Conservation (phyloP, 306 rosid genomes). For the Inga oerstediana region DNA sequence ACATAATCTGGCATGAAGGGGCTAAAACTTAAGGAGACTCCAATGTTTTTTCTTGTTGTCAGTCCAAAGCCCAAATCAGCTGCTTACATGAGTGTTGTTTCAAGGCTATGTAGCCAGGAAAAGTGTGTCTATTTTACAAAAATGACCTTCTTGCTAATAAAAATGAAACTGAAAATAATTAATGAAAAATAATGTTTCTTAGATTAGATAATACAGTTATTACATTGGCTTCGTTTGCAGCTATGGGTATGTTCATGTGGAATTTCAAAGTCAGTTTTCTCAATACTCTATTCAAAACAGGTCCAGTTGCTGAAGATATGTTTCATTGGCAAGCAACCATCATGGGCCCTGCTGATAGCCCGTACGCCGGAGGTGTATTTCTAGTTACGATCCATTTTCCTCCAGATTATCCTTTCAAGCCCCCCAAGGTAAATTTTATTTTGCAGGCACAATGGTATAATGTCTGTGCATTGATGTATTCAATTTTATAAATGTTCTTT, state of each 20-base stretch:
- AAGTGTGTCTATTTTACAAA: neutral
- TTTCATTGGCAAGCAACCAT: slow-evolving; percentile 12
- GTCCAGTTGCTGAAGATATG: slow-evolving; percentile 14
- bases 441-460: neutral
- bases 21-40: neutral
- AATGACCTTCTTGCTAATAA: neutral
- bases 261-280: neutral
- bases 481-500: neutral
- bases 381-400: neutral
- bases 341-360: slow-evolving; percentile 8
- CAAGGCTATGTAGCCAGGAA: neutral
- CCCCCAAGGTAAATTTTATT: neutral
- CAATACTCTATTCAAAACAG: slow-evolving; percentile 35
- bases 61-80: neutral
- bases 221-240: neutral
- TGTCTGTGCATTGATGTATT: neutral
- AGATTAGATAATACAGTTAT: neutral
- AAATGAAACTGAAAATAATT: neutral
- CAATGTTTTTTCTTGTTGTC: neutral
- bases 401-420: slow-evolving; percentile 12
- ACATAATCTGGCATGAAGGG: neutral
- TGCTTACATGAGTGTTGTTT: neutral
- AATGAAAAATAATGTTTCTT: neutral
- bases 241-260: neutral
- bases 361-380: slow-evolving; percentile 3